Percentiles rank a stretch among this genome's conserved stretches.
phyloP scores from a whole-genome alignment of 257 asterid species.

The Nicotiana noctiflora region DNA sequence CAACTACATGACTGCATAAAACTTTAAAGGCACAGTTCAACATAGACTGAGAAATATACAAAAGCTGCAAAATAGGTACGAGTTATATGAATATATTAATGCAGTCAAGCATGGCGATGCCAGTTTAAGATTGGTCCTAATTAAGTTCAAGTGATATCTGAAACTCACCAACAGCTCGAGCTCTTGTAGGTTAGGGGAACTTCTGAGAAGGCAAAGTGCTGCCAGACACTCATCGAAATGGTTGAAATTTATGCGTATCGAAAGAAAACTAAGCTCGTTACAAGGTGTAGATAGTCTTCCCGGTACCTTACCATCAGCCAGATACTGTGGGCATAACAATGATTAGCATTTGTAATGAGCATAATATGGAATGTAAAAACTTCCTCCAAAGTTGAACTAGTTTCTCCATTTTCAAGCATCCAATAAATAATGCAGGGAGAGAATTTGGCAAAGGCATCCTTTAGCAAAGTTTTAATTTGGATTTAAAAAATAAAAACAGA shows the following conservation, averaged over 20 bases:
- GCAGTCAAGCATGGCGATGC: neutral
- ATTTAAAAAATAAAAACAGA: neutral
- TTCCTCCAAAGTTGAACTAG: neutral
- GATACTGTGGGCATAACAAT: constrained; percentile 39
- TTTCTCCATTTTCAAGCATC: neutral
- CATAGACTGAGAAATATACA: neutral
- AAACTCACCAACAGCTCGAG: constrained; percentile 81
- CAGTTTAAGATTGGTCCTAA: neutral
- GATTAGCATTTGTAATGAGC: neutral
- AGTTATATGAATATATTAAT: neutral
- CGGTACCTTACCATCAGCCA: constrained; percentile 83
- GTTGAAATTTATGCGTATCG: constrained; percentile 63
- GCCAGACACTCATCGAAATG: constrained; percentile 62
- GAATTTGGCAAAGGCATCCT: neutral
- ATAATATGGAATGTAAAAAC: neutral
- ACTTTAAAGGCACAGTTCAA: neutral
- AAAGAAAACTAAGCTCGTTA: constrained; percentile 72
- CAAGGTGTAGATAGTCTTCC: constrained; percentile 58
- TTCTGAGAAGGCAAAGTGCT: constrained; percentile 81
- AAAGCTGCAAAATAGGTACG: neutral
- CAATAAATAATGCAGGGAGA: neutral
- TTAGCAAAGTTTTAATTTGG: neutral
- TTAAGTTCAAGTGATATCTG: neutral
- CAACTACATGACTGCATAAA: neutral
- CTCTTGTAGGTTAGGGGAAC: constrained; percentile 90